Conservation (phyloP, 2,329 filamentous ascomycete genomes). For the Byssothecium circinans region DNA sequence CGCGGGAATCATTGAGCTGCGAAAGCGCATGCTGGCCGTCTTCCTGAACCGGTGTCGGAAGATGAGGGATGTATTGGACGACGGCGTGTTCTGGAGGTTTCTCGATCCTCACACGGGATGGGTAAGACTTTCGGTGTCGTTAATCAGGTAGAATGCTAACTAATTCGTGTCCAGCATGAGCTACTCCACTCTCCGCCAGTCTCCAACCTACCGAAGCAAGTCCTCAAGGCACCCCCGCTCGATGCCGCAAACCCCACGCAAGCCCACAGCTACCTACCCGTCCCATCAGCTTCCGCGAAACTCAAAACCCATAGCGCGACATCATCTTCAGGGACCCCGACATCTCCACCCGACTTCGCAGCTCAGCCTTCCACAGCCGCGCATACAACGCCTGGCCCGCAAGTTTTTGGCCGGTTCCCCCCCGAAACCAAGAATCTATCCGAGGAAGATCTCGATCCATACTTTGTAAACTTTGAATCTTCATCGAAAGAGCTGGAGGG, state of each 20-base stretch:
- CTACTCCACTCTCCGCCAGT: constrained; percentile 92
- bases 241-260: constrained; percentile 89
- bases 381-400: constrained; percentile 60
- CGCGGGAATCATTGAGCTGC: constrained; percentile 90
- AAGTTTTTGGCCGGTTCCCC: constrained; percentile 78
- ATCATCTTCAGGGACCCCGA: constrained; percentile 55
- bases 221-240: constrained; percentile 91
- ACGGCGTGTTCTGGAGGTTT: constrained; percentile 97
- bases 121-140: constrained; percentile 58
- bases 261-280: constrained; percentile 83
- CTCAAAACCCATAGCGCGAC: constrained; percentile 62
- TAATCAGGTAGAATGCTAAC: constrained; percentile 3
- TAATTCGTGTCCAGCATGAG: constrained; percentile 67
- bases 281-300: constrained; percentile 84
- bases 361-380: constrained; percentile 57
- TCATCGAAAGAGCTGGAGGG: constrained; percentile 90
- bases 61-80: constrained; percentile 89
- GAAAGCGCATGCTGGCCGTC: constrained; percentile 95
- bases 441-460: constrained; percentile 91
- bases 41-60: constrained; percentile 91
- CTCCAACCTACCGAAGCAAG: constrained; percentile 88
- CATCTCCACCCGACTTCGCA: constrained; percentile 55
- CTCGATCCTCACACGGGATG: constrained; percentile 98
- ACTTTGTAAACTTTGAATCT: constrained; percentile 90
- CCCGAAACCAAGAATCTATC: constrained; percentile 73